These are phyloP conservation scores for Aciculoconidium aculeatum DNA, from an alignment of 805 yeast genomes.

Conservation along the genomic window DNA sequence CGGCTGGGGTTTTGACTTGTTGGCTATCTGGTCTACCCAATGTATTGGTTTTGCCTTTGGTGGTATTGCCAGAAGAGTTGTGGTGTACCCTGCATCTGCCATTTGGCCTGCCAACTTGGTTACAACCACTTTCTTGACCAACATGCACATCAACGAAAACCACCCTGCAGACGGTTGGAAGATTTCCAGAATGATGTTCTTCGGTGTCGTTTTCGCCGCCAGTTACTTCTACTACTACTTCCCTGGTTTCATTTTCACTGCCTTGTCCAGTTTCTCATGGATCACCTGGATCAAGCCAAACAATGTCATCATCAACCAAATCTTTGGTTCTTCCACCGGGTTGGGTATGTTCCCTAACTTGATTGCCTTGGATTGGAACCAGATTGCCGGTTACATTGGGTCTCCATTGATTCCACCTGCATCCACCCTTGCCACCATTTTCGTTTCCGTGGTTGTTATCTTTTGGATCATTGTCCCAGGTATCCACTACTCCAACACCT, in stretches of 20 bases:
- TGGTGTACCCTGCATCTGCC: conserved; percentile 60
- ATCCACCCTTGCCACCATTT: conserved; percentile 40
- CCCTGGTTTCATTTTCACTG: conserved; percentile 56
- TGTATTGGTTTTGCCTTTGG: conserved; percentile 64
- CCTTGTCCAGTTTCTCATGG: conserved; percentile 56
- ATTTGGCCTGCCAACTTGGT: conserved; percentile 70
- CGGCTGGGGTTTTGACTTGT: conserved; percentile 50
- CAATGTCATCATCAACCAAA: conserved; percentile 54
- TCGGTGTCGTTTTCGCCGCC: conserved; percentile 10
- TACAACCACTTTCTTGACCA: conserved; percentile 49
- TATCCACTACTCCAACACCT: conserved; percentile 47
- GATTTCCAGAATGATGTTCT: conserved; percentile 30
- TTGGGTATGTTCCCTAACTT: conserved; percentile 52
- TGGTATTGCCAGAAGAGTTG: conserved; percentile 52
- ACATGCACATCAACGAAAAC: conserved; percentile 45
- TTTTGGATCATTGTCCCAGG: conserved; percentile 52
- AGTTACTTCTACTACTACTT: conserved; percentile 33
- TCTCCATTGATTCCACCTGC: conserved; percentile 65
- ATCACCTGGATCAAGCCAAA: conserved; percentile 63
- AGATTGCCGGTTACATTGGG: conserved; percentile 49
- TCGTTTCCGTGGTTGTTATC: conserved; percentile 25
- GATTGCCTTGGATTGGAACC: conserved; percentile 65
- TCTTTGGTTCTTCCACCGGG: conserved; percentile 59
- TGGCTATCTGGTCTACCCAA: conserved; percentile 52
- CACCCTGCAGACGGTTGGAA: conserved; percentile 59